phyloP scores from a whole-genome alignment of 1,284 basidiomycete species.

The Fereydounia khargensis region DNA sequence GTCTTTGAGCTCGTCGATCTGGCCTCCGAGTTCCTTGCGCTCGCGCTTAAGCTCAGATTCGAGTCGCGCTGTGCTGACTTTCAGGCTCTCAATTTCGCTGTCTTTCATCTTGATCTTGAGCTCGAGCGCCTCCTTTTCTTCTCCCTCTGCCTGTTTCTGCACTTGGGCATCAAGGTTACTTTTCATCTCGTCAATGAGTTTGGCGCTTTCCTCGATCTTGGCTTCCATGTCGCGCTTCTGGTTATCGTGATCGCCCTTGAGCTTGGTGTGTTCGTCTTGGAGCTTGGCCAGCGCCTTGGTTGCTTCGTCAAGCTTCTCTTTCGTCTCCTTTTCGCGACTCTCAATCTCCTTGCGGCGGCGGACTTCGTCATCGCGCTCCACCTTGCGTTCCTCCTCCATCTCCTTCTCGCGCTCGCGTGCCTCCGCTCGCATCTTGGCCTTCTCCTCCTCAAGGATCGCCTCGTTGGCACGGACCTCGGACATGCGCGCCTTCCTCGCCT shows the following conservation, averaged over 20 bases:
- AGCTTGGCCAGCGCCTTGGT: slow-evolving; percentile 57
- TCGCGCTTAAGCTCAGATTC: slow-evolving; percentile 43
- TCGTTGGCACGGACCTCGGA: slow-evolving; percentile 27
- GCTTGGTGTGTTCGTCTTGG: slow-evolving; percentile 62
- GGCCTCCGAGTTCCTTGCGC: slow-evolving; percentile 50
- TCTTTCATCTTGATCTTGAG: slow-evolving; percentile 39
- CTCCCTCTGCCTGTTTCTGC: slow-evolving; percentile 12
- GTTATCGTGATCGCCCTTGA: slow-evolving; percentile 56
- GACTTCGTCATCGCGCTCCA: slow-evolving; percentile 47
- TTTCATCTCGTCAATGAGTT: slow-evolving; percentile 24
- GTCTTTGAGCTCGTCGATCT: slow-evolving; percentile 75
- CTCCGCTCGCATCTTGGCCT: slow-evolving; percentile 62
- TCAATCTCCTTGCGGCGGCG: slow-evolving; percentile 39
- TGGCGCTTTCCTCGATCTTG: slow-evolving; percentile 32
- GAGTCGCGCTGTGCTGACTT: slow-evolving; percentile 39
- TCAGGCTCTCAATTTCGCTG: slow-evolving; percentile 39
- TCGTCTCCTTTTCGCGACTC: slow-evolving; percentile 23
- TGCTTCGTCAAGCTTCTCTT: slow-evolving; percentile 35
- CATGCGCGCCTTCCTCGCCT: slow-evolving; percentile 18
- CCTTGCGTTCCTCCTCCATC: slow-evolving; percentile 38
- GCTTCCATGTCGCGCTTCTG: slow-evolving; percentile 23
- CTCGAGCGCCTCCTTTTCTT: slow-evolving; percentile 27
- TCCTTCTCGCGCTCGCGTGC: slow-evolving; percentile 65
- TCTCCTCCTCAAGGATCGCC: slow-evolving; percentile 45
- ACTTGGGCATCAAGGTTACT: slow-evolving; percentile 20